Percentiles rank a stretch among this genome's conserved stretches.
phyloP scores from a whole-genome alignment of 116 monocot genomes.

The Cymodocea nodosa region DNA sequence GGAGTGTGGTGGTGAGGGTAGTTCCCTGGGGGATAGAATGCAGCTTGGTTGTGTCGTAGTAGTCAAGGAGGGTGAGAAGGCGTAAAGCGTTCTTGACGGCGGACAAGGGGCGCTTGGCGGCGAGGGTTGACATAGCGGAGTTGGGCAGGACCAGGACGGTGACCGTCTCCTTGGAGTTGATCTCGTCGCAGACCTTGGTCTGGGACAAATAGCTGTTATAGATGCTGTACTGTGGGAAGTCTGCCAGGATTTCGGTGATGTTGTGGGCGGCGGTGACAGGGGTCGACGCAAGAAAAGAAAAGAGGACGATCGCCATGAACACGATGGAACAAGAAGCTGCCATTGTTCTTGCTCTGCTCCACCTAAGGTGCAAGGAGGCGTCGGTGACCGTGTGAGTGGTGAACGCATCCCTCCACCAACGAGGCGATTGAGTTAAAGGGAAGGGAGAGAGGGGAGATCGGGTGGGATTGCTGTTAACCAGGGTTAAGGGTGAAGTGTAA shows the following conservation, averaged over 20 bases:
- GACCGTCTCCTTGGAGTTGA: conserved; percentile 59
- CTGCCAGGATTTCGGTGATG: conserved; percentile 53
- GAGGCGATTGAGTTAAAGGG: too few relatives aligned
- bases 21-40: conserved; percentile 54
- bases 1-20: conserved; percentile 58
- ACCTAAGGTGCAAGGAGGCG: too few relatives aligned
- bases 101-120: conserved; percentile 41
- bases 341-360: too few relatives aligned
- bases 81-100: conserved; percentile 70
- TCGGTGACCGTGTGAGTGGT: too few relatives aligned
- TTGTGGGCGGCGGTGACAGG: conserved; percentile 25
- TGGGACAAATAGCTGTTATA: conserved; percentile 59
- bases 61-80: conserved; percentile 82
- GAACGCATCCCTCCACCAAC: too few relatives aligned
- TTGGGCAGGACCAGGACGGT: conserved; percentile 66
- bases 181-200: conserved; percentile 76
- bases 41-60: conserved; percentile 79
- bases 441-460: too few relatives aligned
- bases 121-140: conserved; percentile 41
- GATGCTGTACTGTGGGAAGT: conserved; percentile 55
- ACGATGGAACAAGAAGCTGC: background rate
- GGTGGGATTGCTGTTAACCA: too few relatives aligned
- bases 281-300: background rate
- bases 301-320: background rate
- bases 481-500: too few relatives aligned